phyloP scores from a whole-genome alignment of 768 basidiomycete genomes.

The Suillus placidus region DNA sequence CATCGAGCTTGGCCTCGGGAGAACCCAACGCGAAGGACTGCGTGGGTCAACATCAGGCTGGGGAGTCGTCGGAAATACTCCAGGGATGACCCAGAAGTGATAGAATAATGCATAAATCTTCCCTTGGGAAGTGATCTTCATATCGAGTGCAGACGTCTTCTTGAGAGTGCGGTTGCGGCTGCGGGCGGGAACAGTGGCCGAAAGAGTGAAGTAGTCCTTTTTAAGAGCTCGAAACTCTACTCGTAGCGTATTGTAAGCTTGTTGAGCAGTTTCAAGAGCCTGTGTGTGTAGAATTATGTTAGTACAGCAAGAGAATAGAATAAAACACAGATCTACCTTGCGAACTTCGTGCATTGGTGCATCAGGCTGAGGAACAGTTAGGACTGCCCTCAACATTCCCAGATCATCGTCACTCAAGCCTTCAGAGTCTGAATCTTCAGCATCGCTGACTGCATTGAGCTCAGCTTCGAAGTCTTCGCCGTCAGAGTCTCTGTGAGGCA shows the following conservation, averaged over 20 bases:
- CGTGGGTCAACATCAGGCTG: neutral
- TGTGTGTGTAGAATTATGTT: too few relatives aligned
- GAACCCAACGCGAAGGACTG: neutral
- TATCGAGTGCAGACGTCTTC: neutral
- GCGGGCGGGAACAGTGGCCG: neutral
- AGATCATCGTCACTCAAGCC: too few relatives aligned
- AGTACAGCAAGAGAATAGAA: too few relatives aligned
- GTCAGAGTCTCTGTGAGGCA: too few relatives aligned
- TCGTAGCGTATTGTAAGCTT: neutral
- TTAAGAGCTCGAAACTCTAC: neutral
- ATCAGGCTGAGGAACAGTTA: too few relatives aligned
- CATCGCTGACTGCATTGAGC: too few relatives aligned
- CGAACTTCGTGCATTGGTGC: too few relatives aligned
- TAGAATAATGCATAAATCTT: neutral
- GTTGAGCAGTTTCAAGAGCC: neutral
- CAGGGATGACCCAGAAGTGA: conserved; percentile 4
- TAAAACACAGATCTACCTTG: too few relatives aligned
- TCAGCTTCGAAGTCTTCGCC: too few relatives aligned
- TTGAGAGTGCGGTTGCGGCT: neutral
- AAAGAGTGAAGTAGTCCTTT: neutral
- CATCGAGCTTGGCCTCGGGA: neutral
- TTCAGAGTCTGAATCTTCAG: too few relatives aligned
- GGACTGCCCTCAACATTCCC: too few relatives aligned
- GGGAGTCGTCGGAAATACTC: neutral
- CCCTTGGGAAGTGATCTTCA: neutral